These are phyloP conservation scores for Gnomoniopsis sp. DNA, from an alignment of 2,329 filamentous ascomycete species.

Conservation along the genomic window DNA sequence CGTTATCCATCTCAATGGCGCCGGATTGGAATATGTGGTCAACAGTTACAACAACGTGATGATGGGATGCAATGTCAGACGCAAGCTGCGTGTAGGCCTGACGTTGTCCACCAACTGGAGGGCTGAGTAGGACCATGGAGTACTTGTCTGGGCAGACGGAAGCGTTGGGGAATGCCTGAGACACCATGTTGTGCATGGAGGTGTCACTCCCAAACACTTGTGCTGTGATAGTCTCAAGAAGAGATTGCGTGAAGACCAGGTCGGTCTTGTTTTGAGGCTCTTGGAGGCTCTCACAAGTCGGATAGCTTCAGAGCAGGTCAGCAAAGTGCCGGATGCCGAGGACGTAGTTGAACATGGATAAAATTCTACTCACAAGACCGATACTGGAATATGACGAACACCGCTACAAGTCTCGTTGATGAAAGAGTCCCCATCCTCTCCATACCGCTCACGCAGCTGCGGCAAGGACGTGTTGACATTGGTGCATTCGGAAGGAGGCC, in stretches of 20 bases:
- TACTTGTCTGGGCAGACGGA: conserved; percentile 5
- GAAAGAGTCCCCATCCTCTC: not conserved
- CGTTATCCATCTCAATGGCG: not conserved
- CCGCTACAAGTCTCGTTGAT: not conserved
- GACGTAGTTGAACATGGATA: not conserved
- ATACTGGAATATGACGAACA: conserved; percentile 2
- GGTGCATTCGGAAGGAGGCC: not conserved
- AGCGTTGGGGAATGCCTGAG: not conserved
- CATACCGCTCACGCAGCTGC: not conserved
- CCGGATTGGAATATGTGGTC: conserved; percentile 11
- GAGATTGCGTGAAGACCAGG: conserved; percentile 4
- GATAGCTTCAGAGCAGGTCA: conserved; percentile 12
- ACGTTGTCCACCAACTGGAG: conserved; percentile 9
- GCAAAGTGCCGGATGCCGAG: not conserved
- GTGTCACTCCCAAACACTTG: not conserved
- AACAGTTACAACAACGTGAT: conserved; percentile 8
- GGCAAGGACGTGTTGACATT: not conserved
- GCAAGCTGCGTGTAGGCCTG: conserved; percentile 15
- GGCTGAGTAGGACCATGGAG: conserved; percentile 8
- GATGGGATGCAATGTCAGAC: conserved; percentile 8
- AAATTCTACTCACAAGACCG: conserved; percentile 10
- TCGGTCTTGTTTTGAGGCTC: not conserved
- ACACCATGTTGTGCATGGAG: conserved; percentile 12
- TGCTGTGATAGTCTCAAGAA: conserved; percentile 1
- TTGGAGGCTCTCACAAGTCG: conserved; percentile 1